phyloP scores from a whole-genome alignment of 2,329 filamentous ascomycete genomes.

The Aspergillus brasiliensis region DNA sequence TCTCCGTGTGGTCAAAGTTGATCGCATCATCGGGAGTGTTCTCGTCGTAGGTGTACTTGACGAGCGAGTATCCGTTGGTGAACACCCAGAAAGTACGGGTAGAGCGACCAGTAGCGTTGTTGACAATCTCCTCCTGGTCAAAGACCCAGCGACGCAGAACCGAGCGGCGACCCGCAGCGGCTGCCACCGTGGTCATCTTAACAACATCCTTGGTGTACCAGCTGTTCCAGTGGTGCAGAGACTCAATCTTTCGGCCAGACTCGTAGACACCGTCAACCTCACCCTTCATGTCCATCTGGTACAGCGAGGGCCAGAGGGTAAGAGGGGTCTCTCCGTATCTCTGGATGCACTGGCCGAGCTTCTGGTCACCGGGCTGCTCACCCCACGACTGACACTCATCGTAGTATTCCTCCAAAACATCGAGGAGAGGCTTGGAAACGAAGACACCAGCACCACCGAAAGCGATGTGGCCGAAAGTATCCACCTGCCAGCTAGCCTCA shows the following conservation, averaged over 20 bases:
- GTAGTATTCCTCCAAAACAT: conserved; percentile 41
- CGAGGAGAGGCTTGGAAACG: conserved; percentile 44
- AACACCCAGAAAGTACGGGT: conserved; percentile 46
- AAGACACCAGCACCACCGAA: conserved; percentile 50
- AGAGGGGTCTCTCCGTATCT: conserved; percentile 42
- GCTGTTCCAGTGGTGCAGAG: conserved; percentile 48
- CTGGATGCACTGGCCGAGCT: conserved; percentile 47
- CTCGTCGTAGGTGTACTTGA: conserved; percentile 44
- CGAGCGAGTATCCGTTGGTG: conserved; percentile 48
- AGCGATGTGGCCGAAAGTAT: conserved; percentile 47
- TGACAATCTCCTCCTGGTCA: conserved; percentile 42
- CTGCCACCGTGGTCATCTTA: conserved; percentile 46
- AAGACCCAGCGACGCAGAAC: conserved; percentile 49
- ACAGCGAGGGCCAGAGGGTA: conserved; percentile 46
- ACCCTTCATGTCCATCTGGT: conserved; percentile 49
- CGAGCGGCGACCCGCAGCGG: conserved; percentile 43
- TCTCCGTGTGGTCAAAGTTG: conserved; percentile 46
- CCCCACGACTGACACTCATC: conserved; percentile 47
- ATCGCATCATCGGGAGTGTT: conserved; percentile 42
- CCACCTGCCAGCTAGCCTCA: conserved; percentile 47
- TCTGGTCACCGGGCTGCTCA: conserved; percentile 48
- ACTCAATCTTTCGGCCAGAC: conserved; percentile 46
- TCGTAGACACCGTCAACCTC: conserved; percentile 47
- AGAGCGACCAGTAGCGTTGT: conserved; percentile 37
- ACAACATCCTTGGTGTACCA: conserved; percentile 50